Percentiles rank a stretch among this genome's conserved stretches.
Evolutionary conservation across 371 early-diverging fungal genomes (phyloP).

Genomic region (Actinomucor elegans): DNA sequence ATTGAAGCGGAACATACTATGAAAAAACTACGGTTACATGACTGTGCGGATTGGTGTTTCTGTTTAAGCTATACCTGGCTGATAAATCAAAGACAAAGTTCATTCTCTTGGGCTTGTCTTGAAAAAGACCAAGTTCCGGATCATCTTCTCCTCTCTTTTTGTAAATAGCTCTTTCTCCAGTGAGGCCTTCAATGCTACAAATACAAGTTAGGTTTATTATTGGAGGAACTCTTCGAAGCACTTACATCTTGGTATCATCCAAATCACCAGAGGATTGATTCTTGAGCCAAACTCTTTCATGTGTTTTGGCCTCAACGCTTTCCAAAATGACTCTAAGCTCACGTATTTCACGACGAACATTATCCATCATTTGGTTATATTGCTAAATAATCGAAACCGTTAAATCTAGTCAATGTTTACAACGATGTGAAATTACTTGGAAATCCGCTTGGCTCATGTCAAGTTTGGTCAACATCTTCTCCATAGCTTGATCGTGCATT

Average conservation of each 20-base stretch:
- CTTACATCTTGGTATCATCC: slow-evolving; percentile 78
- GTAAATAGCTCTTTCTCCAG: slow-evolving; percentile 80
- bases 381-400: slow-evolving; percentile 17
- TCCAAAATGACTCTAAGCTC: slow-evolving; percentile 79
- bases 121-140: slow-evolving; percentile 65
- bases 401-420: not conserved
- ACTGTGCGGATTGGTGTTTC: no score
- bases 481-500: slow-evolving; percentile 70
- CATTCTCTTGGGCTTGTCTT: slow-evolving; percentile 79
- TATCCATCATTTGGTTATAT: slow-evolving; percentile 60
- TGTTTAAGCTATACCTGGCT: no score
- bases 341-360: slow-evolving; percentile 70
- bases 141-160: slow-evolving; percentile 81
- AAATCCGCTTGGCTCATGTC: slow-evolving; percentile 75
- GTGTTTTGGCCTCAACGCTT: slow-evolving; percentile 77
- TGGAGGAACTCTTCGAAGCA: not conserved
- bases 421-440: slow-evolving; percentile 25
- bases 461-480: slow-evolving; percentile 61
- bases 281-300: slow-evolving; percentile 83
- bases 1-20: slow-evolving; percentile 79
- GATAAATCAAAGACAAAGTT: slow-evolving; percentile 81
- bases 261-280: slow-evolving; percentile 82
- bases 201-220: not conserved
- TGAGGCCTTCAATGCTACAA: slow-evolving; percentile 68
- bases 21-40: no score